Evolutionary conservation across 129 eudicot species (phyloP).

Genomic region (Arctium lappa): DNA sequence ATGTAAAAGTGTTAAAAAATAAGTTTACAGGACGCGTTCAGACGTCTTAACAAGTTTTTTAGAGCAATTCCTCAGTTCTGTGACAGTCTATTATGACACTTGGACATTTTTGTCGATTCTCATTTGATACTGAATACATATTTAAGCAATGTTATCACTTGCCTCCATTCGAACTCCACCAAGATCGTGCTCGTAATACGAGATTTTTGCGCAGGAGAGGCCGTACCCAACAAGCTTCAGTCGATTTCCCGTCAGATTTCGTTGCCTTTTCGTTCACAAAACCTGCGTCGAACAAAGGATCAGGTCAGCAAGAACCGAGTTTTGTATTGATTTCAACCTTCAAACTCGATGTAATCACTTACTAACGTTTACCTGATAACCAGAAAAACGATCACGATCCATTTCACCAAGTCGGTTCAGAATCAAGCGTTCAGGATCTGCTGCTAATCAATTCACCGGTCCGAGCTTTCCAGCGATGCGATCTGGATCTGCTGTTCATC

Average conservation of each 20-base stretch:
- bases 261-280: conserved; percentile 46
- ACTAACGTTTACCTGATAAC: neutral
- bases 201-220: conserved; percentile 31
- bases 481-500: conserved; percentile 11
- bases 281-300: conserved; percentile 35
- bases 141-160: conserved; percentile 2
- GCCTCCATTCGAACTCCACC: neutral
- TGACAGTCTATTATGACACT: too few relatives aligned
- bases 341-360: neutral
- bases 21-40: too few relatives aligned
- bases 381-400: conserved; percentile 60
- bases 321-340: neutral
- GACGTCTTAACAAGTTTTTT: too few relatives aligned
- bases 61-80: too few relatives aligned
- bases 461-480: conserved; percentile 21
- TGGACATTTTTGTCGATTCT: neutral
- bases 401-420: conserved; percentile 58
- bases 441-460: conserved; percentile 36
- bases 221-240: conserved; percentile 19
- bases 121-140: neutral
- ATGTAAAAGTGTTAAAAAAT: too few relatives aligned
- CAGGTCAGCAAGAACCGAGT: conserved; percentile 38
- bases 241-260: conserved; percentile 28
- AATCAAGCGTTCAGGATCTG: conserved; percentile 58
- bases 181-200: conserved; percentile 5